Base-by-base conservation (phyloP, 148 eudicot genomes). In the Oxyria digyna region DNA sequence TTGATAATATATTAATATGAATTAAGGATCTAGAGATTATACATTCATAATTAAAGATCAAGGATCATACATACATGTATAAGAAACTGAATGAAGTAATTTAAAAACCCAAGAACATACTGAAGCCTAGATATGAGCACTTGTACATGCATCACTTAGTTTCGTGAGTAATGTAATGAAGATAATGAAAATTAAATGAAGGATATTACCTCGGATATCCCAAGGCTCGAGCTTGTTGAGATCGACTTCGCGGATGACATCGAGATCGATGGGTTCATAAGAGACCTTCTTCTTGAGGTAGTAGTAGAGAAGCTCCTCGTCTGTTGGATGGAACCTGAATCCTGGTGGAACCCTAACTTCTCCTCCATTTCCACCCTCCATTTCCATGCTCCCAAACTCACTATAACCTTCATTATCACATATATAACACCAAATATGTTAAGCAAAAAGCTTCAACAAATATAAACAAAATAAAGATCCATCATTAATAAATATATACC, bases 201-300 rank as follows among this genome's bases (percentile, higher is more conserved):
- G n/a, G n/a, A n/a, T n/a, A 35, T 35, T 2, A 93, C 98, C 98
- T 86, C 90, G 90, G 73, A 93, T 95, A 70, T 93, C 98, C 98
- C 98, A 93, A 42, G 98, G 98, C 80, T 93, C 98, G 43, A 93
- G 91, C 78, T 82, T 93, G 80, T 93, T 93, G 78, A 93, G 96
- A 80, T 93, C 98, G 59, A 93, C 87, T 81, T 93, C 98, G 50
- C 95, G 74, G 48, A 93, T 93, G 69, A 93, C 98, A 72, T 93
- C 96, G 20, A 93, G 89, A 64, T 90, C 98, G 43, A 93, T 90
- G 63, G 98, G 81, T 85, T 93, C 92, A 65, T 86, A 90, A 0
- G 90, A 93, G 38, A 93, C 88, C 83, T 93, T 93, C 77, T 93
- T 93, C 78, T 84, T 82, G 72, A 93, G 85, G 49, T 93, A 93